Evolutionary conservation across 202 grass and related monocot species (phyloP), one percentile per base, ranked within the genome.

Genomic region (Elaeis oleifera): DNA sequence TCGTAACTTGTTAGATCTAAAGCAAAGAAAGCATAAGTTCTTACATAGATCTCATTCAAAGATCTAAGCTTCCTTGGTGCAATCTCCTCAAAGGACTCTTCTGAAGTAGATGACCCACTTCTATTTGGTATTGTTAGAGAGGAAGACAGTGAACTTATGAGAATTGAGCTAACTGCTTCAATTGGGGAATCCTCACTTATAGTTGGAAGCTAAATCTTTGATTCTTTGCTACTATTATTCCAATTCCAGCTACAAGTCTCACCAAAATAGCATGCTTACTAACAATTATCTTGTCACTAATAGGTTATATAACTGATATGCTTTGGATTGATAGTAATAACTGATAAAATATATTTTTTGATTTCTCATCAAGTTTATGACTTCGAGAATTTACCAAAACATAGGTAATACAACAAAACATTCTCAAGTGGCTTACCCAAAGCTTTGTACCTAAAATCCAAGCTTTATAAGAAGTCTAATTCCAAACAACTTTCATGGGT

Each of bases 381-480:
- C 36, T 36, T 16, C 18, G 29, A 15, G 11, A 4, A 2, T 15
- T 49, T 18, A 64, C n/a, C 19, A 64, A 19, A 13, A 28, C 18
- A 22, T 64, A 50, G 4, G 29, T 31, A 64, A 64, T 49, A 18
- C 29, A 64, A 14, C 61, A 17, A 64, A 64, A 50, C 18, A 50
- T 13, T 20, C 17, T 18, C 29, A 39, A 64, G 5, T 36, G 31
- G 31, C 31, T 36, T 36, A 36, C 31, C 5, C 0, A 36, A 36
- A 6, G 6, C 6, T 8, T 36, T 8, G 6, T 36, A 36, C 31
- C 31, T 0, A 20, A 20, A 20, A 6, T 36, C 31, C 31, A 36
- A 36, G 31, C 5, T 36, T 36, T 5, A 36, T 36, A 7, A 6
- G 5, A 1, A 1, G 31, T 8, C 5, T 36, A 5, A 49, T 65